Evolutionary conservation across 1,284 basidiomycete species (phyloP).

Genomic region (Tilletia horrida): DNA sequence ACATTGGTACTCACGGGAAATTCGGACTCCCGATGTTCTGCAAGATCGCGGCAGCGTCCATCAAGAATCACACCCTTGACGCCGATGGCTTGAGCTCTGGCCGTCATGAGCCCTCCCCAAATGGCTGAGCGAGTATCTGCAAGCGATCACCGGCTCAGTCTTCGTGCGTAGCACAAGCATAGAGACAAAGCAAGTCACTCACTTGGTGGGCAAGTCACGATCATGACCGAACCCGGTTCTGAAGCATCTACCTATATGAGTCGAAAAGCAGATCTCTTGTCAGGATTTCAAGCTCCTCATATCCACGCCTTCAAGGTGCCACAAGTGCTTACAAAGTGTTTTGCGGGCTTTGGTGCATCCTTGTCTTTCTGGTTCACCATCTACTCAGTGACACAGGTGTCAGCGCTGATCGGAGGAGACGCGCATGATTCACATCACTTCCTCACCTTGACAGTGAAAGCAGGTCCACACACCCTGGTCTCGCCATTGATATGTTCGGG

Average conservation of each 20-base stretch:
- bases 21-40: conserved; percentile 67
- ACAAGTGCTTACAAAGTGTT: conserved; percentile 65
- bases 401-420: neutral
- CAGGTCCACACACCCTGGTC: conserved; percentile 65
- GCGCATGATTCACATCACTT: conserved; percentile 1
- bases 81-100: conserved; percentile 69
- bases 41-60: conserved; percentile 76
- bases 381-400: conserved; percentile 4
- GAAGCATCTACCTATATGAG: conserved; percentile 71
- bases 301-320: too few species aligned
- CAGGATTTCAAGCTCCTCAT: too few species aligned
- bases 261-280: too few species aligned
- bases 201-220: conserved; percentile 76
- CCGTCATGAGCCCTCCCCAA: conserved; percentile 88
- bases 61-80: conserved; percentile 72
- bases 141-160: neutral
- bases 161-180: too few species aligned
- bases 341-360: conserved; percentile 65
- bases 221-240: conserved; percentile 66
- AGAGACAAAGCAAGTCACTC: conserved; percentile 36
- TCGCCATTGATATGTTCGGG: conserved; percentile 47
- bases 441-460: conserved; percentile 74
- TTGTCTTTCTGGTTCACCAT: conserved; percentile 70
- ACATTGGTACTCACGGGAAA: conserved; percentile 57
- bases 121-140: conserved; percentile 75